Conservation (phyloP, 2,329 filamentous ascomycete genomes). For the Botryotinia calthae region DNA sequence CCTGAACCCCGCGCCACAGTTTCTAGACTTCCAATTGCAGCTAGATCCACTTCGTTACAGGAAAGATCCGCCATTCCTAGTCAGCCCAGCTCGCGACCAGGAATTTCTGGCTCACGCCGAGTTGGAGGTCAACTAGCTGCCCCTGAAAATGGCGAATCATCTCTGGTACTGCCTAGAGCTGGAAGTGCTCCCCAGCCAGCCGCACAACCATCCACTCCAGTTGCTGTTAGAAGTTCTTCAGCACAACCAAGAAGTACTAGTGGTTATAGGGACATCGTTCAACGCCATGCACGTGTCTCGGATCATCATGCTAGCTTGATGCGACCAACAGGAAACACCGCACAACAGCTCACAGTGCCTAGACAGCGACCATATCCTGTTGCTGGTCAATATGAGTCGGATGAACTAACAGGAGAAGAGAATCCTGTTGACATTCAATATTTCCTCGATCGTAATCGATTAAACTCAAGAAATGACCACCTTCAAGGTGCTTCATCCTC, state of each 20-base stretch:
- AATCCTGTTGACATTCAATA: background rate
- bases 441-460: background rate
- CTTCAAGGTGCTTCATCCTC: background rate
- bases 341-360: background rate
- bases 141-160: fast-evolving
- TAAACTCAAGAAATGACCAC: fast-evolving
- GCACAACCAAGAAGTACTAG: background rate
- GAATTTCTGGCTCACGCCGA: too few relatives aligned
- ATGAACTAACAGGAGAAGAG: background rate
- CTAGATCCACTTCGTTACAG: background rate
- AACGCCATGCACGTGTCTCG: background rate
- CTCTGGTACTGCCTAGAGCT: background rate
- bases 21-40: background rate
- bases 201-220: background rate
- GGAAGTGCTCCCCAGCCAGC: background rate
- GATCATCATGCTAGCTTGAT: background rate
- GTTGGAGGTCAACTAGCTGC: background rate
- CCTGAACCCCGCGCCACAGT: background rate
- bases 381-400: background rate
- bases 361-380: background rate
- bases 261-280: background rate
- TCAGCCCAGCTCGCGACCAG: background rate
- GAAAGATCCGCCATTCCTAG: fast-evolving
- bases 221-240: background rate
- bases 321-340: background rate